These are phyloP conservation scores for Suillus brevipes DNA, from an alignment of 768 basidiomycete genomes.

Conservation along the genomic window DNA sequence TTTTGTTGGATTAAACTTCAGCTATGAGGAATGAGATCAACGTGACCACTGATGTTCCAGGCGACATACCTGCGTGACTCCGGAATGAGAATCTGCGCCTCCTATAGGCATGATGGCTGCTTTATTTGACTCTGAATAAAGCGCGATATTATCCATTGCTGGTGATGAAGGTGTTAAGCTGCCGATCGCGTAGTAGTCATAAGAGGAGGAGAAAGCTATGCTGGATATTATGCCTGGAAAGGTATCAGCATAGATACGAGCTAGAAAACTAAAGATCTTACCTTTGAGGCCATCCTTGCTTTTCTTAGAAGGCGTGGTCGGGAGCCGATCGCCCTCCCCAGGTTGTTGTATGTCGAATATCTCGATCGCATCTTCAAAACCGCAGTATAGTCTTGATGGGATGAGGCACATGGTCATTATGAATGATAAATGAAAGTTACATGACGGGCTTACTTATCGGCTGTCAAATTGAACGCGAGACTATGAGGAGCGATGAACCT, in stretches of 20 bases:
- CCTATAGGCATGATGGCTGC: conserved; percentile 64
- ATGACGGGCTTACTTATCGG: conserved; percentile 53
- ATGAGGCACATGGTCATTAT: neutral
- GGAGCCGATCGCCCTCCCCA: conserved; percentile 69
- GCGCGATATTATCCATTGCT: conserved; percentile 53
- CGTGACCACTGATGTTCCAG: neutral
- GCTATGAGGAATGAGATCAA: conserved; percentile 37
- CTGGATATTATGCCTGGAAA: conserved; percentile 79
- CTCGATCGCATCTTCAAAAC: conserved; percentile 84
- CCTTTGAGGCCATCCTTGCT: conserved; percentile 89
- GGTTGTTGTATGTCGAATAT: conserved; percentile 76
- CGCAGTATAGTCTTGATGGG: conserved; percentile 74
- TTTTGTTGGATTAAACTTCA: conserved; percentile 72
- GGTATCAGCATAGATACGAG: conserved; percentile 3
- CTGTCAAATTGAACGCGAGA: conserved; percentile 72
- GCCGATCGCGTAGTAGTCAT: conserved; percentile 78
- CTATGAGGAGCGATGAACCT: conserved; percentile 85
- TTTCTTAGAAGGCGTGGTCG: conserved; percentile 71
- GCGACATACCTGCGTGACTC: conserved; percentile 1
- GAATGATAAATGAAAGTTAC: neutral
- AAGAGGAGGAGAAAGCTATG: conserved; percentile 69
- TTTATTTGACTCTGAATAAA: conserved; percentile 63
- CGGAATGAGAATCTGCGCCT: conserved; percentile 37
- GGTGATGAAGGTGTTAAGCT: conserved; percentile 55
- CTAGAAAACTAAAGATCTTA: conserved; percentile 24